These are phyloP conservation scores for Calocera viscosa DNA, from an alignment of 768 basidiomycete species.

Conservation along the genomic window DNA sequence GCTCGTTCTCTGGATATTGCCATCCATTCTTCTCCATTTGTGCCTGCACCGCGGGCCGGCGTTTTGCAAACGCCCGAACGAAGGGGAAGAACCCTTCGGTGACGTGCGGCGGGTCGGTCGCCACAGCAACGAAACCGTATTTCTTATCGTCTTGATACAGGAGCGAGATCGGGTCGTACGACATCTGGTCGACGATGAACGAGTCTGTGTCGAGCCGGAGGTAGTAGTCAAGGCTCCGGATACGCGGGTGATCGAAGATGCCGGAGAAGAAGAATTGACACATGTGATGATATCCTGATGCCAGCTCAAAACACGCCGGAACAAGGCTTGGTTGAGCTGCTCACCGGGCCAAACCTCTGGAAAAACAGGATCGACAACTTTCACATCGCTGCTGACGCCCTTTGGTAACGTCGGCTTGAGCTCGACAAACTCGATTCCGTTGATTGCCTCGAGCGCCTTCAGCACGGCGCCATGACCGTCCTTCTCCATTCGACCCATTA, in stretches of 20 bases:
- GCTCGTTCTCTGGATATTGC: conserved; percentile 8
- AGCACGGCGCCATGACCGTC: not conserved
- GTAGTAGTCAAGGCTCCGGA: conserved; percentile 18
- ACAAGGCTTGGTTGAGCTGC: not conserved
- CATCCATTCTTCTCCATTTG: conserved; percentile 14
- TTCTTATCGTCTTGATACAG: conserved; percentile 16
- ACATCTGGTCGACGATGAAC: conserved; percentile 11
- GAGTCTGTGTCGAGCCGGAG: conserved; percentile 20
- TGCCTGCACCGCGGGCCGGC: conserved; percentile 13
- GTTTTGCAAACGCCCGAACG: conserved; percentile 16
- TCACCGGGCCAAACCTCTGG: not conserved
- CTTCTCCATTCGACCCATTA: conserved; percentile 4
- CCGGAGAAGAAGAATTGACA: conserved; percentile 19
- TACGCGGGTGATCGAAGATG: conserved; percentile 19
- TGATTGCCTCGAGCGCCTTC: not conserved
- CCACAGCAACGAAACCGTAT: conserved; percentile 14
- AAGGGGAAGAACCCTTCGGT: conserved; percentile 17
- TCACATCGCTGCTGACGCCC: not conserved
- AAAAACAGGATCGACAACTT: not conserved
- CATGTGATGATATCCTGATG: conserved; percentile 21
- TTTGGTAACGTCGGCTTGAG: not conserved
- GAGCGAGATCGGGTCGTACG: conserved; percentile 20
- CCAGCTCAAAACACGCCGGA: not conserved
- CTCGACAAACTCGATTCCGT: conserved; percentile 4
- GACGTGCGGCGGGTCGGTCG: conserved; percentile 13